Evolutionary conservation across 176 grass and related monocot species (phyloP).

Genomic region (Pharus latifolius): DNA sequence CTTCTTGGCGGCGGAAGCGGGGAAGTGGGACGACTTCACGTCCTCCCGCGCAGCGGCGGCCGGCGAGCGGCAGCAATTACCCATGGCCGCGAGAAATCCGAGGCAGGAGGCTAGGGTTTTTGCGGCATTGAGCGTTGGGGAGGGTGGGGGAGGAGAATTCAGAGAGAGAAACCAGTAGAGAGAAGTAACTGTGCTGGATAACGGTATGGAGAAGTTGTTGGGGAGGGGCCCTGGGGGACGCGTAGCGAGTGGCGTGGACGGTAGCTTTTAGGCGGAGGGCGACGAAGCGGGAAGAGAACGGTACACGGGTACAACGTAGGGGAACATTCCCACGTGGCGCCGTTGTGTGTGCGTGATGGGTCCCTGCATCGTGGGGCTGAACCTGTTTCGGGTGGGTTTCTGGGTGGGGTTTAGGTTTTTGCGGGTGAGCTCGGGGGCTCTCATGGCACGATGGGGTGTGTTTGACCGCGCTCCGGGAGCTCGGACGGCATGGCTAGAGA

Average conservation of each 20-base stretch:
- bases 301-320: background rate
- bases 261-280: slow-evolving; percentile 7
- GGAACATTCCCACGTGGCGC: slow-evolving; percentile 11
- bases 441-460: background rate
- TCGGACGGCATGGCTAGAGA: background rate
- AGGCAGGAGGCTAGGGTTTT: slow-evolving; percentile 38
- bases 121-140: slow-evolving; percentile 25
- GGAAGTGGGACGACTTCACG: slow-evolving; percentile 69
- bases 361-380: background rate
- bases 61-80: slow-evolving; percentile 97
- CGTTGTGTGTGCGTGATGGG: background rate
- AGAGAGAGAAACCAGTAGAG: background rate
- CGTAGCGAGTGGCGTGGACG: background rate
- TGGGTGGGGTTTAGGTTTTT: background rate
- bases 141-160: background rate
- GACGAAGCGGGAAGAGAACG: background rate
- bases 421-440: background rate
- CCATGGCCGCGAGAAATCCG: slow-evolving; percentile 50
- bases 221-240: slow-evolving; percentile 13
- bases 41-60: slow-evolving; percentile 88
- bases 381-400: background rate
- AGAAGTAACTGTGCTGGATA: slow-evolving; percentile 46
- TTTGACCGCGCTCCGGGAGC: background rate
- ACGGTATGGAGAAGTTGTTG: slow-evolving; percentile 13
- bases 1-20: slow-evolving; percentile 39